Base-by-base conservation (phyloP, 306 rosid genomes). In the Crotalaria pallida region DNA sequence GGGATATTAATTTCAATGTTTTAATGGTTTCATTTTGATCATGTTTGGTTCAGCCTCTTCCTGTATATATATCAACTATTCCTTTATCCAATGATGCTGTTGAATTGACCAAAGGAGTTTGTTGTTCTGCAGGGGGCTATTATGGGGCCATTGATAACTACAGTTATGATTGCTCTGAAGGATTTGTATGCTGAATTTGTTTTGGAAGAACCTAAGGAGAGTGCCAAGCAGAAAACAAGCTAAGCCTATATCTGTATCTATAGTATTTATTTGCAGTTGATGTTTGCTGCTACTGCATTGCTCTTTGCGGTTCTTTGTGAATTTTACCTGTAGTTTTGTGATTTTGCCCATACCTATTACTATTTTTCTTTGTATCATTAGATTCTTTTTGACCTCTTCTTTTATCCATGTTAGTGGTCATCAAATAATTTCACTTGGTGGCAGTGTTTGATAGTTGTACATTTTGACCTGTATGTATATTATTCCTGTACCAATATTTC, bases 71-170 rank as follows among this genome's bases (percentile, higher is more conserved):
- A 1, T 1, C 41, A 29, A 51, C 52, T 36, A 24, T 7, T 65
- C 29, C 71, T 49, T 48, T 40, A 40, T 53, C 38, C 18, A 23
- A 24, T 65, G 26, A 24, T 33, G 51, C 52, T 13, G 44, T 65
- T 60, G 26, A 26, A 65, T 61, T 68, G 29, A 69, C 15, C 13
- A 23, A 61, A 77, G 6, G 48, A 27, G 63, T 69, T 4, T 57
- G 29, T 57, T 56, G 19, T 76, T 72, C 6, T 57, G 65, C 83
- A 94, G 98, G 98, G 98, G 15, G 98, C 98, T 23, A 94, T 94
- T 33, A 90, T 94, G 97, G 98, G 97, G n/a, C 98, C 98, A 21
- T 85, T 90, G 74, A 88, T 94, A 69, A 90, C 98, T 1, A 94
- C 98, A 6, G 97, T 94, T 5, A 86, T 94, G 86, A 90, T 90